Evolutionary conservation across 768 basidiomycete species (phyloP), one percentile per base, ranked within the genome.

Genomic region (Phanerochaete sordida): DNA sequence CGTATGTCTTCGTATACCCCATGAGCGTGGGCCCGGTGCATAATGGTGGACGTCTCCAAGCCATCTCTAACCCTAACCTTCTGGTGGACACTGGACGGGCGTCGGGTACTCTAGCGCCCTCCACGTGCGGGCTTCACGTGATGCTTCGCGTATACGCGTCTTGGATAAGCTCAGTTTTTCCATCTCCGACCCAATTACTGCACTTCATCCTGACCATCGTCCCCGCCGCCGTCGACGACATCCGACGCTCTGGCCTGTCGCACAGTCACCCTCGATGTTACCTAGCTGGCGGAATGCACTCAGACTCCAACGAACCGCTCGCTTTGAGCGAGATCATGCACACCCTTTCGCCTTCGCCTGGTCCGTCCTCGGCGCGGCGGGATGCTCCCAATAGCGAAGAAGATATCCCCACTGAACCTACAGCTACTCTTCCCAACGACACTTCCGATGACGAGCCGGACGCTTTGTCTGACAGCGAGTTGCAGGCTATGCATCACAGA

Each of bases 91-190:
- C n/a, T n/a, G n/a, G n/a, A n/a, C n/a, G n/a, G n/a, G n/a, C n/a
- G n/a, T n/a, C n/a, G n/a, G n/a, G n/a, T n/a, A n/a, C n/a, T n/a
- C n/a, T n/a, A n/a, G n/a, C n/a, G 39, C 39, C 39, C 19, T 11
- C 19, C 39, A 43, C 39, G 39, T 43, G 39, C 39, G 4, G 19
- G 11, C 19, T 4, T 6, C 53, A 54, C 53, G 53, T 54, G 35
- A 35, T 24, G 35, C 35, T 15, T 54, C 53, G 53, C 53, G 53
- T 54, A 26, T 39, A 54, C 53, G 53, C 53, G 53, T 54, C 23
- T 26, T 54, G 1, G 19, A 27, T n/a, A n/a, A n/a, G n/a, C n/a
- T n/a, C n/a, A n/a, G n/a, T n/a, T 6, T 24, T 54, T 52, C 16
- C n/a, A 39, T 43, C 53, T 54, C 53, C 53, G 53, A 31, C 35